Conservation (phyloP, 768 basidiomycete genomes). For the Rhodotorula graminis region DNA sequence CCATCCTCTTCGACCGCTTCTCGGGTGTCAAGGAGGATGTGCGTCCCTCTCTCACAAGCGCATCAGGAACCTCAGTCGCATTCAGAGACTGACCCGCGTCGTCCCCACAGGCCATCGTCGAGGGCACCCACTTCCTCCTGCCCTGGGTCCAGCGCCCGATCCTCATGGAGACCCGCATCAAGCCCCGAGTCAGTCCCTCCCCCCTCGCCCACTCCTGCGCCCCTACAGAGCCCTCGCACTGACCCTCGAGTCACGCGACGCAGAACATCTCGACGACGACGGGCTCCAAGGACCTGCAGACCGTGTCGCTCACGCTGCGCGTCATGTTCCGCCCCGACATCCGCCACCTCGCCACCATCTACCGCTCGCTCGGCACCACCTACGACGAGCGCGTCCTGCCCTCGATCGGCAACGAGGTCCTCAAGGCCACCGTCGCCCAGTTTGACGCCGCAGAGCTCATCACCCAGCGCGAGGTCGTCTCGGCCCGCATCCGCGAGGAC, state of each 20-base stretch:
- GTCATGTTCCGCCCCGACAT: conserved; percentile 92
- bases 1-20: conserved; percentile 95
- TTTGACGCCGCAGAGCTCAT: conserved; percentile 96
- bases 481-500: conserved; percentile 85
- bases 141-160: conserved; percentile 93
- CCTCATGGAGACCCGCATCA: conserved; percentile 94
- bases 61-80: not conserved
- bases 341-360: conserved; percentile 80
- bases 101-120: conserved; percentile 63
- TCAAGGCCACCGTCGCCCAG: conserved; percentile 97
- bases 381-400: conserved; percentile 97
- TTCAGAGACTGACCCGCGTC: not conserved
- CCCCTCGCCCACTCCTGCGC: no score
- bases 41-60: not conserved
- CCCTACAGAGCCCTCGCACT: not conserved
- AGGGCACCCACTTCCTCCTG: conserved; percentile 93
- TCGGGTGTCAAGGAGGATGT: conserved; percentile 42
- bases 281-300: conserved; percentile 93
- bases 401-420: conserved; percentile 94
- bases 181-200: conserved; percentile 66
- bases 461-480: conserved; percentile 95
- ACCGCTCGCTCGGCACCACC: conserved; percentile 88
- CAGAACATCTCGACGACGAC: conserved; percentile 98
- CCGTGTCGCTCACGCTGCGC: conserved; percentile 93
- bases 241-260: not conserved